These are phyloP conservation scores for Trichoderma pleuroti DNA, from an alignment of 2,329 filamentous ascomycete genomes.

Conservation along the genomic window DNA sequence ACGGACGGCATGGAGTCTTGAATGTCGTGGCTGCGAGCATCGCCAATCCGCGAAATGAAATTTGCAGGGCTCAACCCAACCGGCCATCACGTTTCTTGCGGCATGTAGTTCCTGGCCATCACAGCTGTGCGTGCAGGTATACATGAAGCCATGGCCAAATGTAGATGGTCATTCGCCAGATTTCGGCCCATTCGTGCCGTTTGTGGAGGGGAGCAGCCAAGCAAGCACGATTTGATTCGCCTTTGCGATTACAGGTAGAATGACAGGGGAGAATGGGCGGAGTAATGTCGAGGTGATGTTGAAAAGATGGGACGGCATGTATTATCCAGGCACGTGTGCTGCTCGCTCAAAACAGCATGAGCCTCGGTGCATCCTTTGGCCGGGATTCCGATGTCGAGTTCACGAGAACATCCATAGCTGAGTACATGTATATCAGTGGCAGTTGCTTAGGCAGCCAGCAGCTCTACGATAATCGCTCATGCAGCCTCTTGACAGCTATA, in stretches of 20 bases:
- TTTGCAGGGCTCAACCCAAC: background rate
- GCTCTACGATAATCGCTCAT: background rate
- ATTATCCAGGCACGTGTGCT: background rate
- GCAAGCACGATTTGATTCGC: background rate
- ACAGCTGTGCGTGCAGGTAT: background rate
- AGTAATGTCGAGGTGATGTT: background rate
- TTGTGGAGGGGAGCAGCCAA: background rate
- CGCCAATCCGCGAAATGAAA: background rate
- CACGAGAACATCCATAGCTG: background rate
- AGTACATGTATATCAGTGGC: background rate
- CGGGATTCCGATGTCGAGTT: background rate
- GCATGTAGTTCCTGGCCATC: background rate
- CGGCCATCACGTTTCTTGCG: background rate
- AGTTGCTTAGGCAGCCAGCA: background rate
- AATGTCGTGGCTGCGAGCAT: background rate
- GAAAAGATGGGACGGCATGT: background rate
- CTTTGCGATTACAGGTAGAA: too few species aligned
- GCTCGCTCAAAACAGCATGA: background rate
- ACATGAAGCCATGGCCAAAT: background rate
- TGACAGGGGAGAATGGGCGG: too few species aligned
- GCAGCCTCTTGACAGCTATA: background rate
- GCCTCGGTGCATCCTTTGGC: background rate
- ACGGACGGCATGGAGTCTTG: background rate
- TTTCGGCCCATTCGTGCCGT: background rate
- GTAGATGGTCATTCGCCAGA: background rate